These are phyloP conservation scores for Ocimum tenuiflorum DNA, from an alignment of 257 asterid species.

Conservation along the genomic window DNA sequence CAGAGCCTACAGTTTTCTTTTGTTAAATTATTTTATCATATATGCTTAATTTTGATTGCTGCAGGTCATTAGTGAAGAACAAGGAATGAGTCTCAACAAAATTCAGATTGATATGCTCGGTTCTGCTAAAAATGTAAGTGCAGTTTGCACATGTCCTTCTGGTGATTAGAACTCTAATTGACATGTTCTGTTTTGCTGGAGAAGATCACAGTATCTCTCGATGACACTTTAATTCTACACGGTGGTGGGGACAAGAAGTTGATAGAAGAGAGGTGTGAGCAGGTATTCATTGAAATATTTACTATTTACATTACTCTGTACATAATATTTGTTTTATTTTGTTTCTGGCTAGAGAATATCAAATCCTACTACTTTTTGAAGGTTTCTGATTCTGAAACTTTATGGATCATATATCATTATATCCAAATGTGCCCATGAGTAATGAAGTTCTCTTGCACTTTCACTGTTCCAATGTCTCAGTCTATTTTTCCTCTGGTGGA, in stretches of 20 bases:
- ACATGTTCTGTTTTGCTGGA: conserved; percentile 19
- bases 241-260: conserved; percentile 85
- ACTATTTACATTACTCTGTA: not conserved
- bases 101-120: conserved; percentile 83
- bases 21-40: not conserved
- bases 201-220: conserved; percentile 76
- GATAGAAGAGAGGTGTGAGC: conserved; percentile 93
- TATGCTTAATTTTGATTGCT: conserved; percentile 23
- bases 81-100: conserved; percentile 55
- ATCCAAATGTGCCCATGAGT: not conserved
- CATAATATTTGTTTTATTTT: not conserved
- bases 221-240: conserved; percentile 74
- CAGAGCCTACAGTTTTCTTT: not conserved
- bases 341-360: not conserved
- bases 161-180: conserved; percentile 10
- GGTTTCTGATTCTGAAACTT: not conserved
- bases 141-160: not conserved
- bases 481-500: not conserved
- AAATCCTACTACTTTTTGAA: not conserved
- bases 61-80: conserved; percentile 75
- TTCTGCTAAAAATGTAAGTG: conserved; percentile 71
- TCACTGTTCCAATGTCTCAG: not conserved
- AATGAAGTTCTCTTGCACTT: not conserved
- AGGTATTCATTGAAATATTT: conserved; percentile 38
- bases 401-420: not conserved